Evolutionary conservation across 768 basidiomycete species (phyloP), one percentile per base, ranked within the genome.

Genomic region (Lentinula aciculospora): DNA sequence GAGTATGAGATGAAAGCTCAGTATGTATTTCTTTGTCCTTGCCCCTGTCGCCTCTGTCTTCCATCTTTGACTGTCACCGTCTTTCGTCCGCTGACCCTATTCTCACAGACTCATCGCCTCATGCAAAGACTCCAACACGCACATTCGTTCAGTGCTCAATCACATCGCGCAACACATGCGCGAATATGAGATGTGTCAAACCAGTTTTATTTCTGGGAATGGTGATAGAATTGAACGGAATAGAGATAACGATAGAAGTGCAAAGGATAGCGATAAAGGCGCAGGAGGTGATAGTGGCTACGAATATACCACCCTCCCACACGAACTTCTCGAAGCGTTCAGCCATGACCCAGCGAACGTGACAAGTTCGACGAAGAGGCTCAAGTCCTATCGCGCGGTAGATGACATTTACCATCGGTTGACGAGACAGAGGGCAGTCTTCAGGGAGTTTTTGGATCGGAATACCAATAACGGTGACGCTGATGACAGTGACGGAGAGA

Each of bases 341-440:
- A 81, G 78, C 36, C 88, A 88, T 59, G 89, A 92, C 66, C 89
- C 89, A 48, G 82, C 87, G 2, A 83, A 85, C n/a, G 83, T 90
- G 19, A 87, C 83, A 2, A 79, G 86, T 17, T 71, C 79, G 5
- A 88, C 89, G 0, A 80, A 84, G 47, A 75, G 80, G 42, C 75
- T 78, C 28, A 74, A 72, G 51, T 82, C 88, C 9, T 92, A 86
- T 85, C 75, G 78, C 60, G 87, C 85, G 1, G 86, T 90, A 15
- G 89, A 92, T 58, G 87, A 92, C 58, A 87, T 90, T 55, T 76
- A 89, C 64, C 65, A 75, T 27, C 83, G 88, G 40, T 72, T 91
- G 19, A 57, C 72, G 23, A 80, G 80, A 31, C 89, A 92, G 66
- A 82, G 83, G 34, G 74, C 80, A 50, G 72, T 78, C 28, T 79